Evolutionary conservation across 495 filamentous ascomycete genomes (phyloP), one percentile per base, ranked within the genome.

Genomic region (Neurospora sp.): DNA sequence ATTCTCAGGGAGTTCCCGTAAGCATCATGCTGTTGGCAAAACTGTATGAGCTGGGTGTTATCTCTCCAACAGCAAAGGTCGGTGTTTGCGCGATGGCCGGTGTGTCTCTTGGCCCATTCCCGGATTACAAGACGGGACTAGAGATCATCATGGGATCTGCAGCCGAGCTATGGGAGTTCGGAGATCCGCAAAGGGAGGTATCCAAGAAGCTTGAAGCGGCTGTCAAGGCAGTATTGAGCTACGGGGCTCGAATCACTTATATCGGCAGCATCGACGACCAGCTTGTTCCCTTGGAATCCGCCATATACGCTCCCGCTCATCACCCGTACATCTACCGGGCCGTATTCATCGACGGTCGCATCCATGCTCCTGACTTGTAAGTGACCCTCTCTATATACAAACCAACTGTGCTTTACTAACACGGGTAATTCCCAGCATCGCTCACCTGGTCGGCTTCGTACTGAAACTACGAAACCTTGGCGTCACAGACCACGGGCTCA

Each of bases 251-350:
- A 46, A 88, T 98, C 69, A 90, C 93, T 3, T 94, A 92, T 80
- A 84, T 96, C 74, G 95, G 95, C 41, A 97, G 94, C 78, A 96
- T 98, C 70, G 96, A 99, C 79, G 96, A 99, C 81, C 96, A 99
- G 81, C 85, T 99, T 14, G 94, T 99, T 39, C 95, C 94, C 16
- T 80, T 97, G 70, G 94, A 97, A 89, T 97, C 94, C 18, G 93
- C 94, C 0, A 89, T 93, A 3, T 97, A 96, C 76, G 88, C 93
- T 2, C 90, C 90, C 5, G 88, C 92, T 6, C 88, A 88, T 41
- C 96, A 99, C 78, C 96, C 96, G 4, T 94, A 97, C 76, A 94
- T 99, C 46, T 95, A 91, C 78, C 89, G 96, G 35, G 93, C 94
- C 39, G 95, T 95, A 7, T 99, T 98, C 78, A 93, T 99, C 69